Evolutionary conservation across 305 asterid species (phyloP).

Genomic region (Fraxinus platypoda): DNA sequence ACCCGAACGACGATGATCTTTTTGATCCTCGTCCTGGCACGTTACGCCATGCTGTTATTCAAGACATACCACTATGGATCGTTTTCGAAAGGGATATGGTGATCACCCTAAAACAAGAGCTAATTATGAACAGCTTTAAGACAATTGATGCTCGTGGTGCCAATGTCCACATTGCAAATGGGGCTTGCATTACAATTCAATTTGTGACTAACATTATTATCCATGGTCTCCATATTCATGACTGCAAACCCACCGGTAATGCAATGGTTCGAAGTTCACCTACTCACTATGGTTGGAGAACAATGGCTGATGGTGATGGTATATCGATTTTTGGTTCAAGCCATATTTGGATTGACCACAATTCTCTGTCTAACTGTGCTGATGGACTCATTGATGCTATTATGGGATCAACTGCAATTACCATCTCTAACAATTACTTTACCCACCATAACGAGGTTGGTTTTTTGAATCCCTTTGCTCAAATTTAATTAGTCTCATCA

Average conservation of each 20-base stretch:
- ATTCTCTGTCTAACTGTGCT: constrained; percentile 59
- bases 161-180: constrained; percentile 64
- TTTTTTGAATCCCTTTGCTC: background rate
- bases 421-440: constrained; percentile 66
- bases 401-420: constrained; percentile 72
- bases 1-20: constrained; percentile 58
- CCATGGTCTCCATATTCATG: constrained; percentile 69
- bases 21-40: constrained; percentile 71
- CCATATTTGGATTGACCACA: constrained; percentile 77
- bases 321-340: constrained; percentile 65
- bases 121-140: constrained; percentile 72
- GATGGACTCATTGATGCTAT: constrained; percentile 72
- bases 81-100: constrained; percentile 73
- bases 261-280: constrained; percentile 78
- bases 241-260: constrained; percentile 65
- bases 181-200: constrained; percentile 59
- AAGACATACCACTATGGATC: constrained; percentile 70
- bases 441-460: constrained; percentile 67
- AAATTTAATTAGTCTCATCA: background rate
- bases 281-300: constrained; percentile 55
- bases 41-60: constrained; percentile 70
- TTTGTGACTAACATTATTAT: constrained; percentile 58
- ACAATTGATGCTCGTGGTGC: constrained; percentile 78
- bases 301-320: constrained; percentile 74
- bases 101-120: constrained; percentile 60